phyloP scores from a whole-genome alignment of 352 stramenopile species.

The Pythium scleroteichum region DNA sequence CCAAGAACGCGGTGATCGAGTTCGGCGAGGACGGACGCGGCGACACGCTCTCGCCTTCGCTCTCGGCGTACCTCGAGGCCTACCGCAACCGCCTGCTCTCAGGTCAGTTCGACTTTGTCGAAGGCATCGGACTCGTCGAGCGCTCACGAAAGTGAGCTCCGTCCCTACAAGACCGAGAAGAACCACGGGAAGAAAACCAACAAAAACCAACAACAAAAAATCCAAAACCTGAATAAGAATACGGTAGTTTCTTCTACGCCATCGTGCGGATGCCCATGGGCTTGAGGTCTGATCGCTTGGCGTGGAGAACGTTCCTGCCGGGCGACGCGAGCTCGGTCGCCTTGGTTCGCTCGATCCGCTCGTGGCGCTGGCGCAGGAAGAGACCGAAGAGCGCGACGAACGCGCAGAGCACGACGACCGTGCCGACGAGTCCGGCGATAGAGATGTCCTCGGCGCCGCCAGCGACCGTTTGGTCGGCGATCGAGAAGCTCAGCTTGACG shows the following conservation, averaged over 20 bases:
- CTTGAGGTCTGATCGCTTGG: conserved; percentile 45
- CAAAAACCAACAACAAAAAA: too few species aligned
- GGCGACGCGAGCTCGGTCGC: conserved; percentile 14
- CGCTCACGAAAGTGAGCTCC: conserved; percentile 53
- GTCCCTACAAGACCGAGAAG: background rate
- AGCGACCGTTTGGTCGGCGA: conserved; percentile 61
- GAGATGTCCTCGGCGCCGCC: conserved; percentile 70
- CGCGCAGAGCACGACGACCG: conserved; percentile 51
- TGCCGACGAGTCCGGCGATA: conserved; percentile 58
- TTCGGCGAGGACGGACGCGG: conserved; percentile 69
- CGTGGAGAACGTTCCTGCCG: conserved; percentile 22
- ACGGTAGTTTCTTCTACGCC: conserved; percentile 31
- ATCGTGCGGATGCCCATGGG: conserved; percentile 70
- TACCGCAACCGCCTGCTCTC: conserved; percentile 85
- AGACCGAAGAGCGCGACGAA: conserved; percentile 65
- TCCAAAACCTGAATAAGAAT: conserved; percentile 15
- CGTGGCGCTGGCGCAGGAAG: conserved; percentile 56
- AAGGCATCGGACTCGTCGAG: conserved; percentile 81
- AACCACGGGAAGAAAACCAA: too few species aligned
- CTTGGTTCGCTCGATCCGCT: conserved; percentile 34
- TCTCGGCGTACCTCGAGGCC: conserved; percentile 73
- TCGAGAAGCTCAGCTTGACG: conserved; percentile 69
- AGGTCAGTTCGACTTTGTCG: conserved; percentile 79
- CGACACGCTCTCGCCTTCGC: conserved; percentile 44
- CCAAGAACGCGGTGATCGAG: conserved; percentile 65